A percentile compares a stretch with the other conserved stretches of the same genome.
Evolutionary conservation across 805 yeast species (phyloP).

Genomic region (Wickerhamomyces sydowiorum): DNA sequence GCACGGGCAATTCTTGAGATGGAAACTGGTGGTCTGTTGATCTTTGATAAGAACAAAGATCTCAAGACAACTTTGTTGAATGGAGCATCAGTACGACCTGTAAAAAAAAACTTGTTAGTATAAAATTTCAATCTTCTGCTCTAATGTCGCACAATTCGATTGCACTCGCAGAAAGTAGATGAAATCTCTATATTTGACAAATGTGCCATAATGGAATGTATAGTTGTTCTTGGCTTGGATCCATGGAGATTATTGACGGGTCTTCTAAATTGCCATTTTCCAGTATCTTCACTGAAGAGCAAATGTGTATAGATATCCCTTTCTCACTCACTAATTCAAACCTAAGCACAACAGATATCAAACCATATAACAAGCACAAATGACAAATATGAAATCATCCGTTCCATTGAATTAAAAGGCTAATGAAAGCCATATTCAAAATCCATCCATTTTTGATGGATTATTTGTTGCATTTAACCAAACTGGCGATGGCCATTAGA

Average conservation of each 20-base stretch:
- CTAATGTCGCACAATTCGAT: slow-evolving; percentile 33
- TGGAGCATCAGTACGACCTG: slow-evolving; percentile 97
- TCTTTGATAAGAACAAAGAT: slow-evolving; percentile 94
- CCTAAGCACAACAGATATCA: too few species aligned
- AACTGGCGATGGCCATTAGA: not conserved
- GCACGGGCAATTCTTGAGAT: slow-evolving; percentile 86
- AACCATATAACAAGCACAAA: too few species aligned
- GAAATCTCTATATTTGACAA: too few species aligned
- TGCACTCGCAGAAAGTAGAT: slow-evolving; percentile 33
- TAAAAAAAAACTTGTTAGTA: slow-evolving; percentile 30
- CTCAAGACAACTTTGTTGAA: slow-evolving; percentile 97
- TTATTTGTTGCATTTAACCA: not conserved
- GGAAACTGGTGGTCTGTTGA: slow-evolving; percentile 99
- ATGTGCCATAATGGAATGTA: too few species aligned
- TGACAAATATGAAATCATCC: too few species aligned
- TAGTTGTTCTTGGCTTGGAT: not conserved
- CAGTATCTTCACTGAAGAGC: slow-evolving; percentile 21
- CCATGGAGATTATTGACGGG: not conserved
- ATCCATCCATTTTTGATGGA: too few species aligned
- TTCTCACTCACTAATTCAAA: too few species aligned
- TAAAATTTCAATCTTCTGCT: slow-evolving; percentile 36
- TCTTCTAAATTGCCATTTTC: slow-evolving; percentile 8
- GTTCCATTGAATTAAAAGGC: too few species aligned
- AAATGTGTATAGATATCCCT: not conserved
- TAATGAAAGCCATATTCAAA: too few species aligned